Evolutionary conservation across 805 yeast species (phyloP).

Genomic region (Cephaloascus albidus): DNA sequence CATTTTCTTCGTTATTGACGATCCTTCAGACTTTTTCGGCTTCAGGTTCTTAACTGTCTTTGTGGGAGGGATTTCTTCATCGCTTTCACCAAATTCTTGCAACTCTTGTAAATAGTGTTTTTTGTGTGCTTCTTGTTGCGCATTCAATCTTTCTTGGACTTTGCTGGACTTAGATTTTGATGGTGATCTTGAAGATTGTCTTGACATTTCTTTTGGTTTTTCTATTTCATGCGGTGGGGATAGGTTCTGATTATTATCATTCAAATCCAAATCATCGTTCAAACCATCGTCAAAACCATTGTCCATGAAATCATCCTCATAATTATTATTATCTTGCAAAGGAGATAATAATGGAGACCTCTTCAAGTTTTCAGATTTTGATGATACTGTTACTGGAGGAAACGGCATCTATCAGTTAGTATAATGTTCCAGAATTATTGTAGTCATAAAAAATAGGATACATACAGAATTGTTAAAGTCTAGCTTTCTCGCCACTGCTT

Average conservation of each 20-base stretch:
- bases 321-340: constrained; percentile 8
- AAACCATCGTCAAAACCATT: constrained; percentile 6
- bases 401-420: not conserved
- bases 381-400: constrained; percentile 4
- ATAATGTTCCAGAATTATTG: no score
- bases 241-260: constrained; percentile 3
- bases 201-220: constrained; percentile 2
- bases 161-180: not conserved
- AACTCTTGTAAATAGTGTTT: constrained; percentile 2
- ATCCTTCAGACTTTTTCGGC: constrained; percentile 4
- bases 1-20: constrained; percentile 19
- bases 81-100: constrained; percentile 7
- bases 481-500: constrained; percentile 22
- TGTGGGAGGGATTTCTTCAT: constrained; percentile 3
- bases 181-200: constrained; percentile 3
- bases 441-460: not conserved
- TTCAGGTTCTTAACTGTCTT: constrained; percentile 2
- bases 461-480: constrained; percentile 23
- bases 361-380: constrained; percentile 7
- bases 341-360: constrained; percentile 23
- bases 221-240: not conserved
- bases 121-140: not conserved
- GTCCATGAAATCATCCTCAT: constrained; percentile 6
- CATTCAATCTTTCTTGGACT: not conserved
- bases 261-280: constrained; percentile 3